Evolutionary conservation across 2,329 filamentous ascomycete genomes (phyloP), one percentile per base, ranked within the genome.

Genomic region (Keithomyces neogunnii): DNA sequence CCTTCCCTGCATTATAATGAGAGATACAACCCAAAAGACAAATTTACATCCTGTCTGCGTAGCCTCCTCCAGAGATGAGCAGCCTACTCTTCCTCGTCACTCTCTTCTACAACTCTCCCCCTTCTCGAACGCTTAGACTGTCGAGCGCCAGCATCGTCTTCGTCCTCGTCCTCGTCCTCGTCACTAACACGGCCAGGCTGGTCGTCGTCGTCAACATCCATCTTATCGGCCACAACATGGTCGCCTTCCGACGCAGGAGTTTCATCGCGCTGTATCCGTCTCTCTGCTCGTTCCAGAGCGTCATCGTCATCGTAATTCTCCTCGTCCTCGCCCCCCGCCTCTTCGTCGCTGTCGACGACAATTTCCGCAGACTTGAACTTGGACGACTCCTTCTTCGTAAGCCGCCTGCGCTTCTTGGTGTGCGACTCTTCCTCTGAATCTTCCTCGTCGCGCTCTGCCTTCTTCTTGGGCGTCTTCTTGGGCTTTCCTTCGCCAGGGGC

Each of bases 331-430:
- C 19, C 19, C 19, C 19, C 19, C 19, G 19, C 19, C 19, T 79
- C 80, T 13, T 79, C 81, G 56, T 88, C 85, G 54, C 85, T 89
- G 56, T 92, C 87, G 44, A 89, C 85, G 31, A 96, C 83, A 55
- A 90, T 81, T 68, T 95, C 90, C 2, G 80, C 84, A 48, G 86
- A 91, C 77, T 96, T 96, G 76, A 81, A 95, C 69, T 95, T 95
- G 66, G 64, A 57, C 31, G 62, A 61, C 50, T 69, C 68, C 54
- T 69, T 72, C 56, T 81, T 76, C 54, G 70, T 76, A 61, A 78
- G 76, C 53, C 72, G 77, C 51, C 80, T 77, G 62, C 80, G 82
- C 67, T 85, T 86, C 64, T 82, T 83, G 28, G 78, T 77, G 52
- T 77, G 69, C 11, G 57, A 73, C 53, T 67, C 67, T 42, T 69